Base-by-base conservation (phyloP, 2,329 filamentous ascomycete species). In the Neobulgaria alba region DNA sequence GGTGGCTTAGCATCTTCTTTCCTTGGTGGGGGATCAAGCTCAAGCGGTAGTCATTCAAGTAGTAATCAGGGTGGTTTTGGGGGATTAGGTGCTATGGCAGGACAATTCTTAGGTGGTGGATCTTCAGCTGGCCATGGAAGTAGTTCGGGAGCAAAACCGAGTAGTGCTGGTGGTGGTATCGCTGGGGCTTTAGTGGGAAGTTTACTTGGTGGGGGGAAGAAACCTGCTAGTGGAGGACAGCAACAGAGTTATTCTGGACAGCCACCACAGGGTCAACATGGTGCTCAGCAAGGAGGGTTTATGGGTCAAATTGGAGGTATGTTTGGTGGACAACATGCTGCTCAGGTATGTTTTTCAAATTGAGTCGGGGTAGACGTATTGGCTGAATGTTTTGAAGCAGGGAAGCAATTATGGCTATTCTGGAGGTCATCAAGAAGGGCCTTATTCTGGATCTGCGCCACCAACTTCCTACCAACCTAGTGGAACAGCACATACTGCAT, bases 321-420 rank as follows among this genome's bases (percentile, higher is more conserved):
- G 53, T 14, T 49, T 57, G 36, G 59, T 57, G 54, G 52, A 51
- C 15, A 52, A 40, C 39, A 32, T 59, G 20, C 10, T 37, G 9
- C 15, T 29, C 33, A 36, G 23, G 17, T 26, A 33, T 31, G 35
- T n/a, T n/a, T n/a, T n/a, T n/a, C n/a, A n/a, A n/a, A n/a, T n/a
- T n/a, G n/a, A n/a, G n/a, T n/a, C n/a, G n/a, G n/a, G n/a, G n/a
- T n/a, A n/a, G n/a, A n/a, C n/a, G n/a, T n/a, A n/a, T 35, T 23
- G 12, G 54, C 62, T 39, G 45, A 35, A 47, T 21, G 10, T 23
- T 33, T 37, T 10, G 20, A 23, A 55, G 45, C 46, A 57, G 45
- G 64, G 65, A 45, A 69, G 77, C 48, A 74, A 71, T 55, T 85
- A 74, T 56, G 80, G 78, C 21, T 82, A 82, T 59, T 76, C 75